Conservation (phyloP, 306 rosid species). For the Albizia julibrissin region DNA sequence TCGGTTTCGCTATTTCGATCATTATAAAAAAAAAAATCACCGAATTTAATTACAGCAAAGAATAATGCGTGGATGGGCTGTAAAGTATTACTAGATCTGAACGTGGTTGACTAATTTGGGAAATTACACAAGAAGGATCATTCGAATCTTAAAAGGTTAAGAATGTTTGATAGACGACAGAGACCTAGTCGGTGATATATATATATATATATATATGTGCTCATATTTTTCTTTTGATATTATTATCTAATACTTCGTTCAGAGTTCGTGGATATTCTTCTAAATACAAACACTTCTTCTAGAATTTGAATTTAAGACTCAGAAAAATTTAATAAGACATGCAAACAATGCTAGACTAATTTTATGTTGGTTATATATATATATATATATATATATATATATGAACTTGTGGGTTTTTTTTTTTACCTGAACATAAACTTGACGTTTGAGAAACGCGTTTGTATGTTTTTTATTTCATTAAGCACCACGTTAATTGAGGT, state of each 20-base stretch:
- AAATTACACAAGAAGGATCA: background rate
- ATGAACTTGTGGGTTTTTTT: no score
- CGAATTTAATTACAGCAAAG: background rate
- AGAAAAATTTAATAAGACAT: no score
- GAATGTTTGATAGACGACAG: background rate
- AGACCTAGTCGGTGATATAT: background rate
- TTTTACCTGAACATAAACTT: no score
- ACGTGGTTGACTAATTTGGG: background rate
- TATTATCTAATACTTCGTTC: background rate
- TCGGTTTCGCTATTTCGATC: no score
- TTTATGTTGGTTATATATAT: no score
- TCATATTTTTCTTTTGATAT: no score
- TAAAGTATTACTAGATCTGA: background rate
- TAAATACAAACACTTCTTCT: no score
- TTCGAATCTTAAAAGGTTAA: background rate
- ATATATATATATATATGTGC: no score
- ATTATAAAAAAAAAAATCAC: background rate
- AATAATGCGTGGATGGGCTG: background rate
- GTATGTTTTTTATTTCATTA: background rate
- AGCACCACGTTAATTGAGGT: background rate
- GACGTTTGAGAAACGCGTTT: conserved; percentile 31
- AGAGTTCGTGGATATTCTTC: no score
- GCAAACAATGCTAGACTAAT: no score
- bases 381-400: no score
- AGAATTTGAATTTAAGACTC: no score